phyloP scores from a whole-genome alignment of 257 asterid species.

The Penstemon newberryi region DNA sequence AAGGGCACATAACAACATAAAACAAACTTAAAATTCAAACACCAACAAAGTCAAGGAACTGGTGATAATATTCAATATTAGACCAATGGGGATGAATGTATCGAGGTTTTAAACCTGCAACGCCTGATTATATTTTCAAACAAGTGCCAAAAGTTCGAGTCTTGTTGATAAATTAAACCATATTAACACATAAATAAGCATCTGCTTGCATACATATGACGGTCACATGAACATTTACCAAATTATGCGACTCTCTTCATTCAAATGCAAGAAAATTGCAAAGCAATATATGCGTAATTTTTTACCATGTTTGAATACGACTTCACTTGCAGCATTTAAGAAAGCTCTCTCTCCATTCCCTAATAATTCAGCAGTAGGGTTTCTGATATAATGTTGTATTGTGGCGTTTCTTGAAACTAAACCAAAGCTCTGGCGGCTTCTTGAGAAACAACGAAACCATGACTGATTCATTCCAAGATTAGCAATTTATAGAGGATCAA shows the following conservation, averaged over 20 bases:
- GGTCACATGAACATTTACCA: not conserved
- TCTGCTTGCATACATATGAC: not conserved
- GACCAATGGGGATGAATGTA: not conserved
- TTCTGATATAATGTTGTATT: constrained; percentile 7
- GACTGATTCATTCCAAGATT: constrained; percentile 42
- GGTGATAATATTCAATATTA: too few relatives aligned
- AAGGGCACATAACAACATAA: constrained; percentile 28
- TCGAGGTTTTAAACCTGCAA: not conserved
- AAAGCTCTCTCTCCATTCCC: constrained; percentile 23
- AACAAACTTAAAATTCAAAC: constrained; percentile 14
- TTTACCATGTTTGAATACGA: constrained; percentile 29
- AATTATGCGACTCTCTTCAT: not conserved
- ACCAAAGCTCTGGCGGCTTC: constrained; percentile 29
- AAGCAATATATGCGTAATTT: not conserved
- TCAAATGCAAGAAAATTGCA: constrained; percentile 11
- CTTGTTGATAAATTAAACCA: not conserved
- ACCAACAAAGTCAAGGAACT: not conserved
- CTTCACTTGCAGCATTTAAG: constrained; percentile 15
- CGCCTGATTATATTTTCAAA: not conserved
- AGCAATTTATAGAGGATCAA: constrained; percentile 7
- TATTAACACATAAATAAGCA: constrained; percentile 2
- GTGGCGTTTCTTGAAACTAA: constrained; percentile 30
- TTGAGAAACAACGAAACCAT: constrained; percentile 44
- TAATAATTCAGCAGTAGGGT: constrained; percentile 26
- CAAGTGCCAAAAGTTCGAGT: constrained; percentile 3